phyloP scores from a whole-genome alignment of 2,329 filamentous ascomycete species.

The Trichoderma polysporum region DNA sequence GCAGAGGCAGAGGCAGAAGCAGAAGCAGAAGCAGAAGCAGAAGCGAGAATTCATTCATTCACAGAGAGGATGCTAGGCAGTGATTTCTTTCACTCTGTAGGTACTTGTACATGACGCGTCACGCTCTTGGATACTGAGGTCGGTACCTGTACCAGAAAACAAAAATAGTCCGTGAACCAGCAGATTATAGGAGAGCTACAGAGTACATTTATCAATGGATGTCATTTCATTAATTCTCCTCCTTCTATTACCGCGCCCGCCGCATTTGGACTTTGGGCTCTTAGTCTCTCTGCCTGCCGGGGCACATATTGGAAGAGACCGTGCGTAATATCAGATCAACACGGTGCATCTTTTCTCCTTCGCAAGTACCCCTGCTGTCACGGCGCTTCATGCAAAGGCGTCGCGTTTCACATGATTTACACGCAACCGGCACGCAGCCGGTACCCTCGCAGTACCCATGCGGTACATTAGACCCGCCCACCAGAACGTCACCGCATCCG shows the following conservation, averaged over 20 bases:
- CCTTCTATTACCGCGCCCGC: not conserved
- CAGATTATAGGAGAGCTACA: not conserved
- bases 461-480: not conserved
- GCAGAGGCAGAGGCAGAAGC: not conserved
- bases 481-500: conserved; percentile 6
- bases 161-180: not conserved
- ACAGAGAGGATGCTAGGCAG: too few species aligned
- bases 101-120: not conserved
- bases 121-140: not conserved
- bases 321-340: not conserved
- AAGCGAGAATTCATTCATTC: not conserved
- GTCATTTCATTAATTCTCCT: not conserved
- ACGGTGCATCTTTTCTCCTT: not conserved
- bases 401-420: not conserved
- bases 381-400: not conserved
- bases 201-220: too few species aligned
- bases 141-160: not conserved
- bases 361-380: not conserved
- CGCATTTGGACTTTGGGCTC: conserved; percentile 1
- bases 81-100: not conserved
- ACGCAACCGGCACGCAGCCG: not conserved
- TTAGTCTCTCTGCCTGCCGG: not conserved
- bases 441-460: not conserved
- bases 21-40: not conserved
- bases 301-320: not conserved